These are phyloP conservation scores for Fusarium nanum DNA, from an alignment of 2,329 filamentous ascomycete species.

Conservation along the genomic window DNA sequence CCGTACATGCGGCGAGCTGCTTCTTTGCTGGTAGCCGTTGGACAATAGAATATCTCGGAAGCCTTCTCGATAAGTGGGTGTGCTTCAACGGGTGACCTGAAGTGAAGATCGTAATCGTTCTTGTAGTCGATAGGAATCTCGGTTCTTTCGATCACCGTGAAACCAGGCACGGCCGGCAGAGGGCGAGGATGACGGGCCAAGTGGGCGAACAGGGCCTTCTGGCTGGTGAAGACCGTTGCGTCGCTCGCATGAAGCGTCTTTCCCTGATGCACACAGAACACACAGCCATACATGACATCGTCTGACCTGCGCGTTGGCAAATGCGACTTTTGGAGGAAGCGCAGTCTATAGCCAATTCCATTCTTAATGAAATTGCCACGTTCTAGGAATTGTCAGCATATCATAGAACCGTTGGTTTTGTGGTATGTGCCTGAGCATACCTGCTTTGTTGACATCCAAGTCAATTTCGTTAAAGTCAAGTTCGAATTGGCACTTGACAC, in stretches of 20 bases:
- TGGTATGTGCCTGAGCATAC: constrained; percentile 49
- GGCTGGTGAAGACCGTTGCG: constrained; percentile 67
- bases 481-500: constrained; percentile 65
- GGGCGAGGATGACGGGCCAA: constrained; percentile 65
- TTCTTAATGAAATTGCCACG: constrained; percentile 60
- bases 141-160: constrained; percentile 60
- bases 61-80: constrained; percentile 58
- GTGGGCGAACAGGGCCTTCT: constrained; percentile 64
- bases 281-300: constrained; percentile 65
- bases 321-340: constrained; percentile 68
- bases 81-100: constrained; percentile 54
- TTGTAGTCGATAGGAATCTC: constrained; percentile 54
- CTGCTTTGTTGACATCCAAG: constrained; percentile 60
- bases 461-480: constrained; percentile 65
- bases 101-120: constrained; percentile 67
- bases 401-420: constrained; percentile 3
- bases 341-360: constrained; percentile 62
- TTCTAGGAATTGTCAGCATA: constrained; percentile 49
- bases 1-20: constrained; percentile 62
- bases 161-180: constrained; percentile 60
- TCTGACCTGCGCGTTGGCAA: constrained; percentile 61
- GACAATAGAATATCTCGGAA: constrained; percentile 56
- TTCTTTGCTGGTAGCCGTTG: constrained; percentile 59
- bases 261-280: constrained; percentile 64
- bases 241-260: constrained; percentile 65